phyloP scores from a whole-genome alignment of 805 yeast genomes.

The Wickerhamiella lipophila region DNA sequence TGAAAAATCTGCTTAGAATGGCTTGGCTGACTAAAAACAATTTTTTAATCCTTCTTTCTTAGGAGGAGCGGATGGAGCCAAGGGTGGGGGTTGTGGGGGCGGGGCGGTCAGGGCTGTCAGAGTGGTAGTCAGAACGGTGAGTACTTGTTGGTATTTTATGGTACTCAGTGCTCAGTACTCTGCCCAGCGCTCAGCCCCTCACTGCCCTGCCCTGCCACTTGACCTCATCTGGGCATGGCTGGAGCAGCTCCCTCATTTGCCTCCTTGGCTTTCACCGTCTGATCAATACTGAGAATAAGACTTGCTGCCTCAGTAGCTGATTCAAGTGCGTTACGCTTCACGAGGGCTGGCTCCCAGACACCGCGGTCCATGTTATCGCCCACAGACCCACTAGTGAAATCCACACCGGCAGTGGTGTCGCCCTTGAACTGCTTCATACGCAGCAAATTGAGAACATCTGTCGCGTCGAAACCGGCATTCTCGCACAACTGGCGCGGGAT shows the following conservation, averaged over 20 bases:
- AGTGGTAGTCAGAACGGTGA: too few relatives aligned
- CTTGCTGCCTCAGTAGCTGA: slow-evolving; percentile 97
- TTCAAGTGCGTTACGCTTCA: slow-evolving; percentile 83
- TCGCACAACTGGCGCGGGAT: slow-evolving; percentile 97
- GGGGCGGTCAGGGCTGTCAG: too few relatives aligned
- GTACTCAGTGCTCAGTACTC: too few relatives aligned
- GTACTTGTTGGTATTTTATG: too few relatives aligned
- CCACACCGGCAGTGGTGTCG: slow-evolving; percentile 84
- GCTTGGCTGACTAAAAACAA: too few relatives aligned
- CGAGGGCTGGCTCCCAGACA: slow-evolving; percentile 97
- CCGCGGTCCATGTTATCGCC: slow-evolving; percentile 75
- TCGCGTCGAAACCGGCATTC: slow-evolving; percentile 97
- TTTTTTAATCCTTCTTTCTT: too few relatives aligned
- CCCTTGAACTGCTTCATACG: slow-evolving; percentile 93
- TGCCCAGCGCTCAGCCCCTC: too few relatives aligned
- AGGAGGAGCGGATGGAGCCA: too few relatives aligned
- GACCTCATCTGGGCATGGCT: slow-evolving; percentile 1
- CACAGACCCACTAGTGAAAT: slow-evolving; percentile 67
- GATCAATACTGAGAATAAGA: slow-evolving; percentile 87
- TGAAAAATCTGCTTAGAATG: too few relatives aligned
- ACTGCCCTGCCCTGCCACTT: neutral
- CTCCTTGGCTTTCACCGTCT: slow-evolving; percentile 39
- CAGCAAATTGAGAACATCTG: slow-evolving; percentile 80
- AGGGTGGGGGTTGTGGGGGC: too few relatives aligned
- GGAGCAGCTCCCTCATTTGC: slow-evolving; percentile 2